Evolutionary conservation across 441 rosid genomes (phyloP).

Genomic region (Populus hybrid): DNA sequence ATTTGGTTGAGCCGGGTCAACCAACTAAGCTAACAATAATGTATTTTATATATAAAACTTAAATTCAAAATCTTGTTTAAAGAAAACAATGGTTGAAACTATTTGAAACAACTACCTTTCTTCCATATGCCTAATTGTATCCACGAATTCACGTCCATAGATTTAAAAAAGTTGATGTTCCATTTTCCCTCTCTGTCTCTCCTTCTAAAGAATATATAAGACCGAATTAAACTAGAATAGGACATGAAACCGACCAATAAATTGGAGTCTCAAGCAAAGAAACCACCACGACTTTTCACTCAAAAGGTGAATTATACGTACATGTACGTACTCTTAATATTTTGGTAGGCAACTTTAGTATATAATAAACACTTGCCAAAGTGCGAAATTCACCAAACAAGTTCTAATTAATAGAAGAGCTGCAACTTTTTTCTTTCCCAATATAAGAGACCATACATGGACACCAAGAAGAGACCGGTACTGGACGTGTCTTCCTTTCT

Average conservation of each 20-base stretch:
- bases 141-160: background rate
- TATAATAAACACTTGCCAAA: constrained; percentile 6
- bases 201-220: background rate
- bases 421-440: background rate
- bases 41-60: too few relatives aligned
- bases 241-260: constrained; percentile 40
- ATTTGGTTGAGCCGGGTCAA: too few relatives aligned
- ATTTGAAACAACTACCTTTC: too few relatives aligned
- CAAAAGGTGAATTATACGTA: constrained; percentile 12
- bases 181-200: background rate
- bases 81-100: too few relatives aligned
- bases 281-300: constrained; percentile 19
- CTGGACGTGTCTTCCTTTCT: constrained; percentile 42
- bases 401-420: background rate
- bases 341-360: background rate
- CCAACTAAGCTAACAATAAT: too few relatives aligned
- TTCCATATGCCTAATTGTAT: too few relatives aligned
- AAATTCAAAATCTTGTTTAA: too few relatives aligned
- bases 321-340: background rate
- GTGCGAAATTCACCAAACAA: constrained; percentile 6
- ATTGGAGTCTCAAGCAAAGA: constrained; percentile 24
- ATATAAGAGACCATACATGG: background rate
- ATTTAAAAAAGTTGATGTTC: background rate
- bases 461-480: constrained; percentile 2
- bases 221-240: constrained; percentile 9